phyloP scores from a whole-genome alignment of 371 early-diverging fungal species.

The Phascolomyces articulosus region DNA sequence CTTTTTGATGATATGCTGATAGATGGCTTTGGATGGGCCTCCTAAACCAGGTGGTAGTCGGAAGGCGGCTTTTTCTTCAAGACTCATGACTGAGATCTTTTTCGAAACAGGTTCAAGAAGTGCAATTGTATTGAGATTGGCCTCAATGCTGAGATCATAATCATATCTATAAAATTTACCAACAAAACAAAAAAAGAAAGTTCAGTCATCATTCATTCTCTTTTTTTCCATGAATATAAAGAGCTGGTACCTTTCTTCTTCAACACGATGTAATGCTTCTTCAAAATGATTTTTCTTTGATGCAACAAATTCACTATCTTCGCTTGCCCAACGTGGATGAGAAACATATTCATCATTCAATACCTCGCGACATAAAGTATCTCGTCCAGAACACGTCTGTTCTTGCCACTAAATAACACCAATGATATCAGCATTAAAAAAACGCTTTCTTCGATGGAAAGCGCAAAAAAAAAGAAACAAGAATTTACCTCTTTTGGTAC shows the following conservation, averaged over 20 bases:
- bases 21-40: constrained; percentile 84
- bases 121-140: constrained; percentile 89
- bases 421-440: no score
- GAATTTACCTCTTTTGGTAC: constrained; percentile 65
- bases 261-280: constrained; percentile 95
- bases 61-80: constrained; percentile 79
- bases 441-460: no score
- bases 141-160: constrained; percentile 96
- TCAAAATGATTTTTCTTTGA: constrained; percentile 95
- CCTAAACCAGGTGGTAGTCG: constrained; percentile 79
- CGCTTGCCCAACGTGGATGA: constrained; percentile 95
- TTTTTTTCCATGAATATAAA: no score
- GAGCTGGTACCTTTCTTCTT: constrained; percentile 97
- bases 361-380: constrained; percentile 90
- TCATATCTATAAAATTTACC: constrained; percentile 84
- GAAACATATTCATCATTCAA: constrained; percentile 96
- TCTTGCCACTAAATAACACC: constrained; percentile 30
- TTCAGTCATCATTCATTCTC: background rate
- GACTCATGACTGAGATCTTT: constrained; percentile 76
- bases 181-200: background rate
- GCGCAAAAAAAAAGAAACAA: no score
- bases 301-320: constrained; percentile 92
- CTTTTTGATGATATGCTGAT: constrained; percentile 90
- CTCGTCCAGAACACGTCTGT: constrained; percentile 85
- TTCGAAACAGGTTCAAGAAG: constrained; percentile 88